Base-by-base conservation (phyloP, 352 stramenopile genomes). In the Elongisporangium undulatum region DNA sequence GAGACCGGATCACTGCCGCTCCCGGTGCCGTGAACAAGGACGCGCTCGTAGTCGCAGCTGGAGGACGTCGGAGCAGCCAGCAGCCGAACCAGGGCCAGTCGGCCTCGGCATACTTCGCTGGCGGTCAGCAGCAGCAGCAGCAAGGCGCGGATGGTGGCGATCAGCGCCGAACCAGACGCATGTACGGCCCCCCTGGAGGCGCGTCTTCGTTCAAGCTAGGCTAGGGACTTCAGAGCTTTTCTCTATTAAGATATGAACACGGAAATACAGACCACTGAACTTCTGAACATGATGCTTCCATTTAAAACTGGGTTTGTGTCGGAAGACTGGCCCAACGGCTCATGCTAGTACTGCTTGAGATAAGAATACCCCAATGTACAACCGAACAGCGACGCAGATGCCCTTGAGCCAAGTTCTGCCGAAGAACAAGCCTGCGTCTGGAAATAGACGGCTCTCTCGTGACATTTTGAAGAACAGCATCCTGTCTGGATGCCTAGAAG, bases 121-220 rank as follows among this genome's bases (percentile, higher is more conserved):
- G 49, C 13, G 29, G 29, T 64, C 13, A 62, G 56, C 20, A 69
- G 62, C 49, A 73, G 79, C 66, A 71, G 63, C 13, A 57, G 50
- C 15, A 62, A 72, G 29, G 29, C 8, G 29, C 29, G n/a, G 68
- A 71, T 9, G 57, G 49, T 19, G 63, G 61, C 26, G 59, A 80
- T 41, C 55, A 49, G 8, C 70, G 72, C 23, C 68, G 73, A 56
- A 85, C 77, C 34, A 64, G 65, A 21, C 74, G 77, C 53, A 85
- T 87, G 74, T 84, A 75, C 54, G 66, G 58, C 16, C 59, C 70
- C 5, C 67, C 71, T 3, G 63, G 73, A 4, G 75, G 73, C 38
- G 57, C 58, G 13, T 83, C 77, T 21, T 66, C 65, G 2, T 85
- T 87, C 66, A 75, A 82, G 49, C 67, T 85, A 49, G 77, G 75